Evolutionary conservation across 179 eudicot species (phyloP).

Genomic region (Beta macrorhiza): DNA sequence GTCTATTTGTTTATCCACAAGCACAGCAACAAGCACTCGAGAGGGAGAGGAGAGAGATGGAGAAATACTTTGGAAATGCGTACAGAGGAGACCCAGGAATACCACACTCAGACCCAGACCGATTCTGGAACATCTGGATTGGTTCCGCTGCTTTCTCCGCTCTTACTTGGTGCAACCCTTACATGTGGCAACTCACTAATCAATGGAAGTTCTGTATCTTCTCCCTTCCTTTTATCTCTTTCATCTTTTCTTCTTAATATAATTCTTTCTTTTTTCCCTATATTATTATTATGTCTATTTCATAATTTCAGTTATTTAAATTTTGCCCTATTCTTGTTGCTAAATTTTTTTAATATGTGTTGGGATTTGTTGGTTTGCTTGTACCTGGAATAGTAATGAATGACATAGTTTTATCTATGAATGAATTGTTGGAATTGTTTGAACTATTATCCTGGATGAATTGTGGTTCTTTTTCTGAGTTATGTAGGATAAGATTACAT

Average conservation of each 20-base stretch:
- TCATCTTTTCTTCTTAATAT: background rate
- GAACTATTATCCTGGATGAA: too few relatives aligned
- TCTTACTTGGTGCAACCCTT: constrained; percentile 50
- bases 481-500: too few relatives aligned
- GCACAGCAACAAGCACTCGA: background rate
- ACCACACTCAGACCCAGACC: constrained; percentile 54
- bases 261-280: too few relatives aligned
- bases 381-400: background rate
- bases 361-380: background rate
- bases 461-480: too few relatives aligned
- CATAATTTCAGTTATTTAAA: background rate
- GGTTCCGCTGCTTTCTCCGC: constrained; percentile 56
- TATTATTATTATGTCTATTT: too few relatives aligned
- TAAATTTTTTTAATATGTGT: background rate
- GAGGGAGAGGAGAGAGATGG: constrained; percentile 32
- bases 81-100: constrained; percentile 87
- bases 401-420: background rate
- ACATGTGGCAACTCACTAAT: constrained; percentile 63
- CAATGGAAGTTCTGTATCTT: constrained; percentile 47
- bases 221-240: background rate
- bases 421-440: too few relatives aligned
- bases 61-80: constrained; percentile 70
- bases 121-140: constrained; percentile 57
- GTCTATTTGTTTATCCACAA: too few relatives aligned
- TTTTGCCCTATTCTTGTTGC: background rate